Base-by-base conservation (phyloP, 768 basidiomycete species). In the Dacryopinax spathularia region DNA sequence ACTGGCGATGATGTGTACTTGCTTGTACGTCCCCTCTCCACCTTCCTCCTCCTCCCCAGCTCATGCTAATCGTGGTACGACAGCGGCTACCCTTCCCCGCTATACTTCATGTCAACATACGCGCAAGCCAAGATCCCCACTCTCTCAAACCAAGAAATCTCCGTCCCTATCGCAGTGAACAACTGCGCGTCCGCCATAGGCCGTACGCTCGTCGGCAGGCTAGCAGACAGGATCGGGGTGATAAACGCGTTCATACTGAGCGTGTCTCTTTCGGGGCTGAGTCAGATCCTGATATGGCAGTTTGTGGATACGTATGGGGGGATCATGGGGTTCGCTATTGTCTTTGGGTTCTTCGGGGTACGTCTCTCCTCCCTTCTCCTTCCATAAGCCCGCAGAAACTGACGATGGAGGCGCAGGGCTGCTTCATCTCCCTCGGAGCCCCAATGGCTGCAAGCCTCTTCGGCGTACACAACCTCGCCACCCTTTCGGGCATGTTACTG, bases 241-340 rank as follows among this genome's bases (percentile, higher is more conserved):
- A 71, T 75, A 37, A 79, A 79, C 68, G 71, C 76, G 59, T 72
- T 78, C 65, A 74, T 76, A 61, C 41, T 72, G 16, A 68, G 70
- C 41, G 70, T 77, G 65, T 64, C 71, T 43, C 62, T 75, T 33
- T 74, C 74, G 22, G 75, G 75, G 7, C 68, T 75, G 18, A 67
- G 72, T 16, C 74, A 77, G 66, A 69, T 78, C 20, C 63, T 77
- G 44, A 67, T 77, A 33, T 79, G 78, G 78, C 72, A 73, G 39
- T 72, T 77, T 36, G 70, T 73, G 65, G 66, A 70, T 33, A 68
- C 66, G 16, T 75, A 74, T 63, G 69, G 71, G 20, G 64, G 69
- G n/a, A 71, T 76, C 59, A 70, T 76, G 34, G 69, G 65, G 5
- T 74, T 75, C 65, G 68, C 72, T 16, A 67, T 74, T 16, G 20